A percentile compares a stretch with the other conserved stretches of the same genome.
phyloP scores from a whole-genome alignment of 495 filamentous ascomycete genomes.

The Usnea hakonensis region DNA sequence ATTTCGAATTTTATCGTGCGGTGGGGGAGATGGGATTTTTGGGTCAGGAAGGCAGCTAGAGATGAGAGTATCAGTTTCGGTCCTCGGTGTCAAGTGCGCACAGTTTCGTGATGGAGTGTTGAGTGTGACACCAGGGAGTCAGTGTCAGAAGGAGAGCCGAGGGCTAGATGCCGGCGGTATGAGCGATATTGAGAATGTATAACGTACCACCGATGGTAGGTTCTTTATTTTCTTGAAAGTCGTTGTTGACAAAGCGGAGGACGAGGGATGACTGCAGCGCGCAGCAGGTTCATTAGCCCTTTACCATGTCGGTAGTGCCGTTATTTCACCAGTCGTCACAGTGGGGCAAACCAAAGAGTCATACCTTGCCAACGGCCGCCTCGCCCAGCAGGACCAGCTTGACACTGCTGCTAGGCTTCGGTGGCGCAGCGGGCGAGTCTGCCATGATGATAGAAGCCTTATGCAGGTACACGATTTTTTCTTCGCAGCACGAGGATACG shows the following conservation, averaged over 20 bases:
- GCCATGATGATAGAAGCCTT: slow-evolving; percentile 22
- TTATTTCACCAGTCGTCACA: slow-evolving; percentile 9
- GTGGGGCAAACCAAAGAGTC: slow-evolving; percentile 15
- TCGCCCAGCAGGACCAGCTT: slow-evolving; percentile 97
- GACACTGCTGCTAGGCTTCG: slow-evolving; percentile 97
- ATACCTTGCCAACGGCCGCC: slow-evolving; percentile 96
- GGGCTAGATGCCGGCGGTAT: neutral
- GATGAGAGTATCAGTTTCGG: neutral
- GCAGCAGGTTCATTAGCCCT: slow-evolving; percentile 20
- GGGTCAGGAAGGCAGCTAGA: slow-evolving; percentile 90
- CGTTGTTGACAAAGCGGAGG: slow-evolving; percentile 97
- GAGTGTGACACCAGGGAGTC: neutral
- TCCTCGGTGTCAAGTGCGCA: neutral
- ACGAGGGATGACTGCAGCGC: slow-evolving; percentile 80
- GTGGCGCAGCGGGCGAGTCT: slow-evolving; percentile 44
- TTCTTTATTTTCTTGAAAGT: slow-evolving; percentile 99
- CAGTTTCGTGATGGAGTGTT: neutral
- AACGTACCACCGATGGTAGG: slow-evolving; percentile 92
- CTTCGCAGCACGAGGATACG: slow-evolving; percentile 4
- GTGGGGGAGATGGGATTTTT: slow-evolving; percentile 93
- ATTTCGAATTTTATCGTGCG: slow-evolving; percentile 99
- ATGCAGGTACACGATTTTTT: slow-evolving; percentile 9
- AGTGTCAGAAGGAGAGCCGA: neutral
- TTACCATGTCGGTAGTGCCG: neutral
- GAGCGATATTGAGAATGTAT: slow-evolving; percentile 9